phyloP scores from a whole-genome alignment of 2,329 filamentous ascomycete genomes.

The Penicillium vulpinum region DNA sequence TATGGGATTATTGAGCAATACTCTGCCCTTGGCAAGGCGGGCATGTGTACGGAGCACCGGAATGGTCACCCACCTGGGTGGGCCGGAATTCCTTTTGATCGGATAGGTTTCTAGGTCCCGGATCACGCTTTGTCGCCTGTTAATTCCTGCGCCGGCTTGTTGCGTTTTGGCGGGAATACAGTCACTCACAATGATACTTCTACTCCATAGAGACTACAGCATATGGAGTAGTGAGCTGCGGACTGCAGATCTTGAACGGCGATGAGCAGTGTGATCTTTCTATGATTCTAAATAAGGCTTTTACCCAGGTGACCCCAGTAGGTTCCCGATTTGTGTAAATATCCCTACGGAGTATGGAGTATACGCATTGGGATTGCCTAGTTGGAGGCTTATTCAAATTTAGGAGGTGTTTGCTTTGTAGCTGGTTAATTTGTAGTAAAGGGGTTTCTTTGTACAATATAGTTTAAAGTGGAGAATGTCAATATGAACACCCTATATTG shows the following conservation, averaged over 20 bases:
- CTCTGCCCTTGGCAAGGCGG: slow-evolving; percentile 50
- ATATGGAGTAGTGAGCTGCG: slow-evolving; percentile 40
- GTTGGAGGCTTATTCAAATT: slow-evolving; percentile 16
- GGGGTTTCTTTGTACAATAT: not conserved
- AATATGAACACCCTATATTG: not conserved
- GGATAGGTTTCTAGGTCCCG: slow-evolving; percentile 47
- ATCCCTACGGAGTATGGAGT: slow-evolving; percentile 41
- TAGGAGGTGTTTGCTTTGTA: slow-evolving; percentile 12
- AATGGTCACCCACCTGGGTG: slow-evolving; percentile 45
- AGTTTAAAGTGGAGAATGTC: not conserved
- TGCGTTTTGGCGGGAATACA: slow-evolving; percentile 46
- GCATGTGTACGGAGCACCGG: slow-evolving; percentile 45
- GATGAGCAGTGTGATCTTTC: slow-evolving; percentile 52
- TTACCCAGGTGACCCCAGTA: slow-evolving; percentile 53
- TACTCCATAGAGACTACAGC: slow-evolving; percentile 25
- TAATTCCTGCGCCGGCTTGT: slow-evolving; percentile 46
- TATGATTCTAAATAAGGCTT: slow-evolving; percentile 59
- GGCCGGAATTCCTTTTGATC: slow-evolving; percentile 45
- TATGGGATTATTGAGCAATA: slow-evolving; percentile 44
- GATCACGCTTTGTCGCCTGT: slow-evolving; percentile 31
- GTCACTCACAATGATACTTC: slow-evolving; percentile 25
- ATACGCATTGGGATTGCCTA: slow-evolving; percentile 47
- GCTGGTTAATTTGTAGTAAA: slow-evolving; percentile 12
- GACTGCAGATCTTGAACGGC: slow-evolving; percentile 45
- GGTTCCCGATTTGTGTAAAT: slow-evolving; percentile 57